Evolutionary conservation across 1,139 yeast genomes (phyloP), one percentile per base, ranked within the genome.

Genomic region (Diutina rugosa): DNA sequence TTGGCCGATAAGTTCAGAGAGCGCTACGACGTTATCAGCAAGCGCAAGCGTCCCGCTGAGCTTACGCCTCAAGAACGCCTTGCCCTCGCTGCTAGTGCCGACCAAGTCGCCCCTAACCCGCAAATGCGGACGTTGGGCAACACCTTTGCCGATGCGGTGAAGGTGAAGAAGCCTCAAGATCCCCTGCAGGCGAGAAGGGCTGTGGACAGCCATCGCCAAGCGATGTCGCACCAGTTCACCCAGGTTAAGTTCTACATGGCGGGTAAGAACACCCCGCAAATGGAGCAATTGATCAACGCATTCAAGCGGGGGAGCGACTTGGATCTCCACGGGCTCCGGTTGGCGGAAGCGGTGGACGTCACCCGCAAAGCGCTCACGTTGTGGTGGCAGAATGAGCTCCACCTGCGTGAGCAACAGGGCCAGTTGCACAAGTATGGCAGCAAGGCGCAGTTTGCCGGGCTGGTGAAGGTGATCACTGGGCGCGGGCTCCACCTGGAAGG

Each of bases 401-500:
- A 63, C 7, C 63, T 65, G 46, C 66, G 87, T 55, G 74, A 73
- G 54, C 55, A 67, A 5, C 68, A 72, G 32, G 80, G 81, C 2
- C 68, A 66, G 18, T 56, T 73, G 38, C 64, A 69, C 9, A 63
- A 67, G 46, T 70, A 64, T 56, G 71, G 74, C 1, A 56, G 67
- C 2, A 61, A 59, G 38, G 78, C 73, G 2, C 55, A 59, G 38
- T 66, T 73, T 64, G 73, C 76, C 0, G 68, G 65, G 1, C 74
- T 75, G 0, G 62, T 82, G 14, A 62, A 60, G 2, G 66, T 84
- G 0, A 67, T 83, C 2, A 82, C 88, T 0, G 90, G 90, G 0
- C 66, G 87, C 58, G 90, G 90, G 0, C 63, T 82, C 12, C 90
- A 84, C 65, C 82, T 87, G 44, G 67, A 62, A 1, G 78, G 77